Evolutionary conservation across 148 eudicot genomes (phyloP).

Genomic region (Rhododendron ovatum): DNA sequence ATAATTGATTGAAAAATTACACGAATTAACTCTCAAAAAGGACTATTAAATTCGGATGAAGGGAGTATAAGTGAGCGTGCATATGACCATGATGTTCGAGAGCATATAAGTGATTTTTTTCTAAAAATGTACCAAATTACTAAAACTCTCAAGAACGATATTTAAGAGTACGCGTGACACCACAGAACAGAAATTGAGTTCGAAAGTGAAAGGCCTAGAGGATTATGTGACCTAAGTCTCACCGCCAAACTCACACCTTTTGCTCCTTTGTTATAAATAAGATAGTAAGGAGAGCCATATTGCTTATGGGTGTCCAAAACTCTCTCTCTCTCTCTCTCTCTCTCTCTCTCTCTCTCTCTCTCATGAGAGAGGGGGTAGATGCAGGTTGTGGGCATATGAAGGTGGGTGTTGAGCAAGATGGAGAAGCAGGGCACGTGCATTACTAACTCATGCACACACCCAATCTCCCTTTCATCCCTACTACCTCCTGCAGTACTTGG

Average conservation of each 20-base stretch:
- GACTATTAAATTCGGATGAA: too few species aligned
- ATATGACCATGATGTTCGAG: neutral
- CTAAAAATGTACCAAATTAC: too few species aligned
- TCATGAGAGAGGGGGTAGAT: neutral
- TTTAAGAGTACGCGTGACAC: too few species aligned
- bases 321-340: slow-evolving; percentile 9
- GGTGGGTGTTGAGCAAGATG: slow-evolving; percentile 86
- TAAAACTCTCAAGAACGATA: too few species aligned
- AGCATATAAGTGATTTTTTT: too few species aligned
- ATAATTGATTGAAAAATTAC: too few species aligned
- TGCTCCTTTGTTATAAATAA: slow-evolving; percentile 20
- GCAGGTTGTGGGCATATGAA: slow-evolving; percentile 10
- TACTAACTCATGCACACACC: slow-evolving; percentile 52
- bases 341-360: too few species aligned
- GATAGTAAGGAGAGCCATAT: slow-evolving; percentile 3
- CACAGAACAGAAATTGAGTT: too few species aligned
- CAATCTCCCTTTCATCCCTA: neutral
- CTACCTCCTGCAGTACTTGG: neutral
- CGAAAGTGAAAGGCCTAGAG: neutral
- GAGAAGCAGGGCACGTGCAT: slow-evolving; percentile 99
- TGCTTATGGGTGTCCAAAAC: slow-evolving; percentile 14
- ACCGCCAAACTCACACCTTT: neutral
- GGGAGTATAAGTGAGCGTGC: too few species aligned
- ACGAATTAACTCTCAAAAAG: too few species aligned
- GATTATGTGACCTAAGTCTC: neutral